Evolutionary conservation across 305 asterid species (phyloP).

Genomic region (Fraxinus dipetala): DNA sequence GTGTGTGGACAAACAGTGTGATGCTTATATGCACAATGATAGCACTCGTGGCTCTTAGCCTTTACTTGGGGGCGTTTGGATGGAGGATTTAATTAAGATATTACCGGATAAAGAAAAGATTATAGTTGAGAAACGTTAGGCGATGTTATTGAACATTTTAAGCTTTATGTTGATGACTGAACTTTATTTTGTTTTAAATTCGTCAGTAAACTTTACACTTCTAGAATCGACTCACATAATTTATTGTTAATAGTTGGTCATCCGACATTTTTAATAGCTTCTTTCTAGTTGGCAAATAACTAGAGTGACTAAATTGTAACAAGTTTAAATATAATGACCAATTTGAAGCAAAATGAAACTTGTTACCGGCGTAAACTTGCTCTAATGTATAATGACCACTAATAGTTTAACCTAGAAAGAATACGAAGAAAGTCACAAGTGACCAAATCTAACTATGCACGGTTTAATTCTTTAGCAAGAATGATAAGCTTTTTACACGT

Average conservation of each 20-base stretch:
- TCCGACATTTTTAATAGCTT: not conserved
- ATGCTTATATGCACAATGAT: constrained; percentile 41
- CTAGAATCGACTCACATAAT: too few relatives aligned
- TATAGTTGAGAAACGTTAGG: constrained; percentile 10
- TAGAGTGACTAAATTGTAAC: too few relatives aligned
- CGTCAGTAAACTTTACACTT: too few relatives aligned
- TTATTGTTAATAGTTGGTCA: not conserved
- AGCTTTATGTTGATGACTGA: not conserved
- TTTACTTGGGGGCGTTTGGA: constrained; percentile 22
- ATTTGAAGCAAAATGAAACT: not conserved
- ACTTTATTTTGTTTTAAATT: not conserved
- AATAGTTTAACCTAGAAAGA: not conserved
- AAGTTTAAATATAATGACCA: too few relatives aligned
- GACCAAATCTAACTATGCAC: not conserved
- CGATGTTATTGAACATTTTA: not conserved
- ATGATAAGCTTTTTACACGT: too few relatives aligned
- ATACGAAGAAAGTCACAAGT: not conserved
- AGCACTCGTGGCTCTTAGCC: constrained; percentile 60
- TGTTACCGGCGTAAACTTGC: not conserved
- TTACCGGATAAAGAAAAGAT: constrained; percentile 19
- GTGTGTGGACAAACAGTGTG: not conserved
- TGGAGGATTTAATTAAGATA: constrained; percentile 37
- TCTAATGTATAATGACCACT: not conserved
- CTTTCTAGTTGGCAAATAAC: not conserved
- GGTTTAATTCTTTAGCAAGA: not conserved